Conservation (phyloP, 2,329 filamentous ascomycete genomes). For the Fusarium sterilihyphosum region DNA sequence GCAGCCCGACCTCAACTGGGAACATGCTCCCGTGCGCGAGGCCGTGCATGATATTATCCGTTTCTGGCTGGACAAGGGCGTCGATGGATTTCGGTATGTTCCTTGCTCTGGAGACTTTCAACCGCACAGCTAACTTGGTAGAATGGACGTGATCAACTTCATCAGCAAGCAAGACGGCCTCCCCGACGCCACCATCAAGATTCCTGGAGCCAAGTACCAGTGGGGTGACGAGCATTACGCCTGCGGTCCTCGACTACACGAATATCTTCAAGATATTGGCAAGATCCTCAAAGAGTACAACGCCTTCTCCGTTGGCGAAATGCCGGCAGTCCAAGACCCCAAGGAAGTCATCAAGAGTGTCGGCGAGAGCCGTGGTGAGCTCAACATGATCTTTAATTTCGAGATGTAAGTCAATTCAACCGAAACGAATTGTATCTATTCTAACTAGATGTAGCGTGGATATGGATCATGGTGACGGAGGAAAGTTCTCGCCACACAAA, state of each 20-base stretch:
- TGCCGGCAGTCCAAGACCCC: slow-evolving; percentile 65
- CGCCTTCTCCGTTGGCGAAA: slow-evolving; percentile 71
- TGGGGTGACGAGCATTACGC: slow-evolving; percentile 55
- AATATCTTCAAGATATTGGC: slow-evolving; percentile 70
- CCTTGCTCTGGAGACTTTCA: rapidly evolving
- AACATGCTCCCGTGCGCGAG: slow-evolving; percentile 69
- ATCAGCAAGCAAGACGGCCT: slow-evolving; percentile 68
- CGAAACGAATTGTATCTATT: too few species aligned
- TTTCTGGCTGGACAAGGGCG: slow-evolving; percentile 78
- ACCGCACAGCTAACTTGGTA: neutral
- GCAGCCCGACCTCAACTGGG: slow-evolving; percentile 84
- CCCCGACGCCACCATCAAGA: slow-evolving; percentile 60
- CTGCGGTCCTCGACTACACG: slow-evolving; percentile 71
- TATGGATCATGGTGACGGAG: slow-evolving; percentile 60
- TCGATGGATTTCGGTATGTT: slow-evolving; percentile 67
- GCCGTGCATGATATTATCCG: slow-evolving; percentile 70
- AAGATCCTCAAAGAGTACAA: slow-evolving; percentile 65
- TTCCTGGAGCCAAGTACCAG: slow-evolving; percentile 53
- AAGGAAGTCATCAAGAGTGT: slow-evolving; percentile 66
- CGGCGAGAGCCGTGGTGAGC: slow-evolving; percentile 54
- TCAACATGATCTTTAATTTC: slow-evolving; percentile 73
- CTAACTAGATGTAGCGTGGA: slow-evolving; percentile 53
- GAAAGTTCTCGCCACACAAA: slow-evolving; percentile 23
- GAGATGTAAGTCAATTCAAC: slow-evolving; percentile 50
- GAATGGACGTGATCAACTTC: slow-evolving; percentile 73